phyloP scores from a whole-genome alignment of 495 filamentous ascomycete species.

The Hamigera avellanea region DNA sequence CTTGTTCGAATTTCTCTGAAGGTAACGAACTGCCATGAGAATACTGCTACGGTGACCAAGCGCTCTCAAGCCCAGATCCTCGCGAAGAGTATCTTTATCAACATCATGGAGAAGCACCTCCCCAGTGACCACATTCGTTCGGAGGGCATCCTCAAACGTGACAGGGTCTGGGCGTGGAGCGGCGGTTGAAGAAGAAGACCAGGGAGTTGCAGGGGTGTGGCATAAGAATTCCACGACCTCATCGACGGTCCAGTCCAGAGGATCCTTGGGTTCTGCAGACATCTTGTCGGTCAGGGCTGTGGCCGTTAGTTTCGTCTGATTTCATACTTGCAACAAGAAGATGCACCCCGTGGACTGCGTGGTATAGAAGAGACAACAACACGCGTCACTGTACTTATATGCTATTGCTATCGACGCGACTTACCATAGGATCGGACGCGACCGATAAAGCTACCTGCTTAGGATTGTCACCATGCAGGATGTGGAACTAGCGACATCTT shows the following conservation, averaged over 20 bases:
- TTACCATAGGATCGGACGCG: no score
- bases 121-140: slow-evolving; percentile 50
- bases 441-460: no score
- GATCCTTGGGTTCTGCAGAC: slow-evolving; percentile 32
- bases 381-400: no score
- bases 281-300: slow-evolving; percentile 6
- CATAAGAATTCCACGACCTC: slow-evolving; percentile 55
- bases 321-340: no score
- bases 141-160: slow-evolving; percentile 40
- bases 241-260: slow-evolving; percentile 56
- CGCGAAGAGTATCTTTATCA: slow-evolving; percentile 27
- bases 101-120: slow-evolving; percentile 44
- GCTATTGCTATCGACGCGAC: no score
- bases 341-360: no score
- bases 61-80: slow-evolving; percentile 38
- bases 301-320: not conserved
- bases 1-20: slow-evolving; percentile 29
- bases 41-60: slow-evolving; percentile 36
- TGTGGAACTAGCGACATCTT: no score
- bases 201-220: slow-evolving; percentile 31
- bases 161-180: slow-evolving; percentile 37
- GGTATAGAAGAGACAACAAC: no score
- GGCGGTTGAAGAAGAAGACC: slow-evolving; percentile 17
- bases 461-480: no score
- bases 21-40: slow-evolving; percentile 31